Conservation (phyloP, 805 yeast genomes). For the Yamadazyma takamatsuzukensis region DNA sequence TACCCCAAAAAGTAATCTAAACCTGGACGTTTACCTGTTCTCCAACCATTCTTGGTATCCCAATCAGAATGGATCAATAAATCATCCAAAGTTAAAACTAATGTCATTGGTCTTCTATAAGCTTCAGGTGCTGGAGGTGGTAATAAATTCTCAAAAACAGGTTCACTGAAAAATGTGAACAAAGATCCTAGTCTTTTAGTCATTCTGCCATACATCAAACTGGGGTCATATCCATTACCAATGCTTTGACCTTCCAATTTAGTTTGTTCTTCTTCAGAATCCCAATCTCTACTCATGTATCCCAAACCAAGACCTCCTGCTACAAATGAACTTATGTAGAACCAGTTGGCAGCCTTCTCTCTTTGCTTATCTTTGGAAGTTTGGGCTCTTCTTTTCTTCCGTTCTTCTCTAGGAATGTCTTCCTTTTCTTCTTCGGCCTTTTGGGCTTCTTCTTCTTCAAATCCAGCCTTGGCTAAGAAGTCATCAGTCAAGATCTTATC, state of each 20-base stretch:
- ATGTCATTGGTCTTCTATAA: conserved; percentile 86
- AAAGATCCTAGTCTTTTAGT: conserved; percentile 68
- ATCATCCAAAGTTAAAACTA: conserved; percentile 88
- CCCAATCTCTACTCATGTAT: conserved; percentile 84
- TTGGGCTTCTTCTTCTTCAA: conserved; percentile 43
- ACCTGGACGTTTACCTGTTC: conserved; percentile 98
- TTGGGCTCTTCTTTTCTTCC: conserved; percentile 48
- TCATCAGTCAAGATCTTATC: conserved; percentile 67
- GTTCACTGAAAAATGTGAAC: conserved; percentile 84
- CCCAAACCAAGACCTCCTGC: conserved; percentile 50
- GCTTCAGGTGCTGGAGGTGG: conserved; percentile 93
- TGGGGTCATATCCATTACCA: conserved; percentile 65
- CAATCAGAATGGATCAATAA: conserved; percentile 87
- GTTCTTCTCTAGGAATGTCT: conserved; percentile 9
- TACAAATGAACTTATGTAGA: conserved; percentile 59
- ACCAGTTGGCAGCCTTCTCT: conserved; percentile 74
- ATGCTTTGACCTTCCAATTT: conserved; percentile 46
- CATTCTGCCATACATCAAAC: conserved; percentile 64
- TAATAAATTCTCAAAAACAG: conserved; percentile 86
- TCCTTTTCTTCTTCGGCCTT: conserved; percentile 9
- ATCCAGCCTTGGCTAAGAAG: conserved; percentile 77
- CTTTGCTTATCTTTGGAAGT: conserved; percentile 77
- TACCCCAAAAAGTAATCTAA: conserved; percentile 94
- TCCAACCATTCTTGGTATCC: conserved; percentile 93
- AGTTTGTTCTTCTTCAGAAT: conserved; percentile 61